A percentile compares a stretch with the other conserved stretches of the same genome.
Evolutionary conservation across 805 yeast genomes (phyloP).

Genomic region (Maudiozyma serrabonitensis): DNA sequence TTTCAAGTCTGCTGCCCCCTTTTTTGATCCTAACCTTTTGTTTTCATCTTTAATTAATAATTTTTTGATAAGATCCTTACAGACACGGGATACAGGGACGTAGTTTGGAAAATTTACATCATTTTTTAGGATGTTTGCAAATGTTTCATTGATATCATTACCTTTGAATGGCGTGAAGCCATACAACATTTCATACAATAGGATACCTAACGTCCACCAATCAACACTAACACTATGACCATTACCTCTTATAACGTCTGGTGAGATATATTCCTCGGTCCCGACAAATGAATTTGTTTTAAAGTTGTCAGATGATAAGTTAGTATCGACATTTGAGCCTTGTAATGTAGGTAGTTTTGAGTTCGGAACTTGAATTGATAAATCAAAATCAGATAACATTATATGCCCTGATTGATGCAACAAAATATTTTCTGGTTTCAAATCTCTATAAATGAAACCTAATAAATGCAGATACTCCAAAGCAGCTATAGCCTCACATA

Average conservation of each 20-base stretch:
- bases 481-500: conserved; percentile 96
- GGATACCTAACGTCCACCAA: conserved; percentile 98
- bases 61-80: conserved; percentile 73
- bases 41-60: conserved; percentile 80
- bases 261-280: conserved; percentile 97
- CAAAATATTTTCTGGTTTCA: conserved; percentile 92
- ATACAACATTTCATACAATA: conserved; percentile 86
- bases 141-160: conserved; percentile 75
- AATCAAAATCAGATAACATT: conserved; percentile 93
- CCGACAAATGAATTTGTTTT: conserved; percentile 98
- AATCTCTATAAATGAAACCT: conserved; percentile 95
- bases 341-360: conserved; percentile 54
- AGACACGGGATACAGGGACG: conserved; percentile 57
- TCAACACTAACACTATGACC: conserved; percentile 98
- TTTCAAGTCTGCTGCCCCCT: conserved; percentile 93
- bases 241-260: conserved; percentile 92
- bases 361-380: conserved; percentile 78
- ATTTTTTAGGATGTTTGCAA: conserved; percentile 72
- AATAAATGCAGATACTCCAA: conserved; percentile 88
- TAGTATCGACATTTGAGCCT: conserved; percentile 60
- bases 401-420: conserved; percentile 96
- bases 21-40: conserved; percentile 79
- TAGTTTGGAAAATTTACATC: conserved; percentile 74
- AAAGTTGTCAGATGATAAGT: conserved; percentile 90
- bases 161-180: conserved; percentile 98